Percentiles rank a stretch among this genome's conserved stretches.
Evolutionary conservation across 2,329 filamentous ascomycete genomes (phyloP).

Genomic region (Aspergillus spinulosporus): DNA sequence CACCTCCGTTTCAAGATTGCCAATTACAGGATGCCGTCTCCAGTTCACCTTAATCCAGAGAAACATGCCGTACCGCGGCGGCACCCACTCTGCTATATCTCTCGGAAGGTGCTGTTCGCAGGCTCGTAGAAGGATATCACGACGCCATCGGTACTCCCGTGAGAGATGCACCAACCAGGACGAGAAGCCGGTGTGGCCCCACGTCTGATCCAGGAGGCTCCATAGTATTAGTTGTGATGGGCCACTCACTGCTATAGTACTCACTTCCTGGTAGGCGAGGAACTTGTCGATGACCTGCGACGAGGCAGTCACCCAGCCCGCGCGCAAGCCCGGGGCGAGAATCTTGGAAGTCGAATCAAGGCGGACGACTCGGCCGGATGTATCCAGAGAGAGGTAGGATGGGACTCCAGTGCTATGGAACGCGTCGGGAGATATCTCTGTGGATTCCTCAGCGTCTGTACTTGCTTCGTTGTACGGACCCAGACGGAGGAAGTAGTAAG

Average conservation of each 20-base stretch:
- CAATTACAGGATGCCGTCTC: not conserved
- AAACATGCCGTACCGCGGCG: slow-evolving; percentile 66
- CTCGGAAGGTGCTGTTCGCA: slow-evolving; percentile 60
- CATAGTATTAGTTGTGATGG: not conserved
- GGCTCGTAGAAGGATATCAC: not conserved
- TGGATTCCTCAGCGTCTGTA: not conserved
- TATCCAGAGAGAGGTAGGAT: slow-evolving; percentile 70
- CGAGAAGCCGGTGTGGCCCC: not conserved
- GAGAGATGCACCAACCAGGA: not conserved
- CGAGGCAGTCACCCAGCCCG: slow-evolving; percentile 81
- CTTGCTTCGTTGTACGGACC: not conserved
- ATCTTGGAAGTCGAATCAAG: slow-evolving; percentile 88
- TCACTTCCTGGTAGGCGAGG: slow-evolving; percentile 72
- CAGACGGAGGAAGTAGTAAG: slow-evolving; percentile 86
- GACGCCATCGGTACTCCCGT: not conserved
- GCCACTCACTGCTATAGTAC: slow-evolving; percentile 74
- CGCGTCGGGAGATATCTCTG: no score
- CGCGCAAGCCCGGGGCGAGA: slow-evolving; percentile 70
- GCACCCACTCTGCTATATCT: slow-evolving; percentile 71
- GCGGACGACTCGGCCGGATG: slow-evolving; percentile 77
- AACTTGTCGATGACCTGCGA: slow-evolving; percentile 76
- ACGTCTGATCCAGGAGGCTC: not conserved
- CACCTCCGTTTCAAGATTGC: no score
- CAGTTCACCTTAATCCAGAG: slow-evolving; percentile 6
- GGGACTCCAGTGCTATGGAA: slow-evolving; percentile 42